Percentiles rank a stretch among this genome's conserved stretches.
phyloP scores from a whole-genome alignment of 148 eudicot species.

The Talinum fruticosum region DNA sequence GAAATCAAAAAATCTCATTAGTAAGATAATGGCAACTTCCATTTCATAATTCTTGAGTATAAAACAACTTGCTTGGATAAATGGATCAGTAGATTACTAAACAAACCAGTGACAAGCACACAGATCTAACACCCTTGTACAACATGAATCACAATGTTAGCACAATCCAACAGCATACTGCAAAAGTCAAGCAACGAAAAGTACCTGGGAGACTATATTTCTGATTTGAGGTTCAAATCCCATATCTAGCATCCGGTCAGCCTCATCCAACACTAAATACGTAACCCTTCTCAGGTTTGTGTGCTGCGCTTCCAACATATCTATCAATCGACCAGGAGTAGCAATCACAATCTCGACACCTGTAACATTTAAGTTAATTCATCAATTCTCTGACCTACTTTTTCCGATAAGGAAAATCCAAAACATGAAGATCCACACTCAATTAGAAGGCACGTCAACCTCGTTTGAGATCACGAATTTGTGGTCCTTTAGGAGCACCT shows the following conservation, averaged over 20 bases:
- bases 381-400: constrained; percentile 1
- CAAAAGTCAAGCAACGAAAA: neutral
- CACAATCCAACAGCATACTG: neutral
- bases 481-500: constrained; percentile 99
- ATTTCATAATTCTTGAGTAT: neutral
- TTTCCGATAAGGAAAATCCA: neutral
- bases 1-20: neutral
- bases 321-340: constrained; percentile 94
- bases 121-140: no score
- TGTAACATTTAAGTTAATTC: constrained; percentile 23
- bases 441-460: constrained; percentile 36
- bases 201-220: constrained; percentile 80
- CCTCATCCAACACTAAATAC: constrained; percentile 93
- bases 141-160: neutral
- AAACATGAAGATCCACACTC: neutral
- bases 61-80: neutral
- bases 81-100: neutral
- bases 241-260: constrained; percentile 99
- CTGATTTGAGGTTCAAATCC: constrained; percentile 99
- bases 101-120: neutral
- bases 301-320: constrained; percentile 86
- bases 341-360: constrained; percentile 98
- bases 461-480: constrained; percentile 89
- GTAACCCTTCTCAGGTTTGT: constrained; percentile 93
- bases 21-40: neutral